Conservation (phyloP, 805 yeast genomes). For the Jamesozyma spencerorum region DNA sequence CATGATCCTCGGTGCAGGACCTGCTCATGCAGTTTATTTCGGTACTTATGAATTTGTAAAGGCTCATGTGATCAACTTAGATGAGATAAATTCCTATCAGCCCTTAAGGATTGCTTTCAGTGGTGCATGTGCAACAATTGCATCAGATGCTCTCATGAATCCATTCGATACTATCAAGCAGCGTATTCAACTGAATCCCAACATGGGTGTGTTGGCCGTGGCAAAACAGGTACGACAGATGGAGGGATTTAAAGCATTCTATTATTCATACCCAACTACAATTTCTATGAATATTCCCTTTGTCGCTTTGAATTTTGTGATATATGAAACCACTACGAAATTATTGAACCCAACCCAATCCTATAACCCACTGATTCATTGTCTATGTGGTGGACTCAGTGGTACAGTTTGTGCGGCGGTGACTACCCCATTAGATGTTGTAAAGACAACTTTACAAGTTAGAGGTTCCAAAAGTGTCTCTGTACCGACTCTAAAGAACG, state of each 20-base stretch:
- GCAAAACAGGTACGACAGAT: constrained; percentile 40
- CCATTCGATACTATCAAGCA: constrained; percentile 96
- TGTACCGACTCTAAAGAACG: constrained; percentile 34
- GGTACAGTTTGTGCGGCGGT: constrained; percentile 94
- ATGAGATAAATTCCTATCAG: constrained; percentile 39
- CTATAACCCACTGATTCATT: constrained; percentile 87
- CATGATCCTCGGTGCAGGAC: constrained; percentile 93
- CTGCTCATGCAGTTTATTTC: constrained; percentile 96
- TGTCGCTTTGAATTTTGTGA: constrained; percentile 88
- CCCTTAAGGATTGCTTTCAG: constrained; percentile 80
- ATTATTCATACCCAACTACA: constrained; percentile 91
- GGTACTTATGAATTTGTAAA: constrained; percentile 79
- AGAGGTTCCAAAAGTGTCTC: constrained; percentile 44
- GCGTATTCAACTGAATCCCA: constrained; percentile 64
- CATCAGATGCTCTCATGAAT: constrained; percentile 92
- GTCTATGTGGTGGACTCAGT: constrained; percentile 86
- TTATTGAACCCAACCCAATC: constrained; percentile 68
- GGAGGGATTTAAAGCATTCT: constrained; percentile 75
- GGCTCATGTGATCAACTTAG: constrained; percentile 27
- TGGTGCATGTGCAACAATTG: constrained; percentile 86
- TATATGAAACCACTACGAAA: constrained; percentile 79
- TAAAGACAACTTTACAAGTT: constrained; percentile 87
- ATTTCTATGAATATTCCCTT: constrained; percentile 88
- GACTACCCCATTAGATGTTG: constrained; percentile 93
- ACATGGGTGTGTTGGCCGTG: constrained; percentile 18